phyloP scores from a whole-genome alignment of 768 basidiomycete genomes.

The Xerocomellus chrysenteron region DNA sequence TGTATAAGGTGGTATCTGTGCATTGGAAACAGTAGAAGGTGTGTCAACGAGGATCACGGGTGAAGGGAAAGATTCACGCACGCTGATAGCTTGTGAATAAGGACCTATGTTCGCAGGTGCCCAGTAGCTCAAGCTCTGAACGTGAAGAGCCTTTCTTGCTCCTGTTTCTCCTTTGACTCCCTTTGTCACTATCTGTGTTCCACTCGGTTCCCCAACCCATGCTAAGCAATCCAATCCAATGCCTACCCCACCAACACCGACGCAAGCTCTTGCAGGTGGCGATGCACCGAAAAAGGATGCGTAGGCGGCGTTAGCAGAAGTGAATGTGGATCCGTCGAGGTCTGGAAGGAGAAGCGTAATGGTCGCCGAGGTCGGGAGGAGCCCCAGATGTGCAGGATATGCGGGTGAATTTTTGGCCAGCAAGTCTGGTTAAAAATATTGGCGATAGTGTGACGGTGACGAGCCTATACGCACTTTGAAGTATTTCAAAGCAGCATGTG shows the following conservation, averaged over 20 bases:
- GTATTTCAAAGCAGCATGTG: conserved; percentile 56
- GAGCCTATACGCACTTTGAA: conserved; percentile 50
- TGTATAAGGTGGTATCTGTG: conserved; percentile 69
- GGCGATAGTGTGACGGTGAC: not conserved
- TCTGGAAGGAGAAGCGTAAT: conserved; percentile 83
- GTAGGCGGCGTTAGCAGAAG: conserved; percentile 75
- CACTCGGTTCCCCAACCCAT: conserved; percentile 35
- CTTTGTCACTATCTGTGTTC: conserved; percentile 2
- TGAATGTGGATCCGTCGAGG: conserved; percentile 67
- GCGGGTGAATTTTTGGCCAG: conserved; percentile 47
- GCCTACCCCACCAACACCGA: conserved; percentile 64
- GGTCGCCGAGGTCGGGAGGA: conserved; percentile 41
- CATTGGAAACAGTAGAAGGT: not conserved
- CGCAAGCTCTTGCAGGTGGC: conserved; percentile 94
- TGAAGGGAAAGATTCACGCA: conserved; percentile 36
- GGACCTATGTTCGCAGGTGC: conserved; percentile 99
- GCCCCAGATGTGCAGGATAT: conserved; percentile 23
- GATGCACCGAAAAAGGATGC: conserved; percentile 81
- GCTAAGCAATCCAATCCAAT: conserved; percentile 82
- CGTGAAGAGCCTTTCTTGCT: conserved; percentile 76
- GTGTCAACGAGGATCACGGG: not conserved
- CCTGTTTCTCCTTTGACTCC: conserved; percentile 29
- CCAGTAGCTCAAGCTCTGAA: conserved; percentile 97
- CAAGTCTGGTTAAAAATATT: conserved; percentile 40
- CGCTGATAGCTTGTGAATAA: conserved; percentile 90